Conservation (phyloP, 1,284 basidiomycete genomes). For the Ustilago vetiveriae region DNA sequence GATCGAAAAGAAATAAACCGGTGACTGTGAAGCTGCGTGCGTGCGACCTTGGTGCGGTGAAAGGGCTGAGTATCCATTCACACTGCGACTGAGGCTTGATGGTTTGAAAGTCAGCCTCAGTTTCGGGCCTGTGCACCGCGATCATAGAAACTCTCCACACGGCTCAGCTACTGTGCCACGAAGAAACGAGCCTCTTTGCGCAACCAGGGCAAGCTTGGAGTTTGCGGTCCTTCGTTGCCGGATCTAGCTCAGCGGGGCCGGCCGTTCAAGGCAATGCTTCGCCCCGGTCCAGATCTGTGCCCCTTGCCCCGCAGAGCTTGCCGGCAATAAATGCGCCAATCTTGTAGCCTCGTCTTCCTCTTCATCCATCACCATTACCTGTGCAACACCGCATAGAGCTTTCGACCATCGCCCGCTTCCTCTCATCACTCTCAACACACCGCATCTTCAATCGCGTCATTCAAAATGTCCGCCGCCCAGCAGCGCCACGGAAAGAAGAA, state of each 20-base stretch:
- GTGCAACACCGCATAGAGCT: background rate
- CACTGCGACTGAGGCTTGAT: conserved; percentile 6
- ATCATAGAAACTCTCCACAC: background rate
- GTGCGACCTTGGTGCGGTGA: no score
- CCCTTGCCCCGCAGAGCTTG: conserved; percentile 3
- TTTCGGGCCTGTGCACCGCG: background rate
- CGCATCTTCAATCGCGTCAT: background rate
- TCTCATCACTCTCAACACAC: background rate
- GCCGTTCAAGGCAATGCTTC: background rate
- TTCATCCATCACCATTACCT: background rate
- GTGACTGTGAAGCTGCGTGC: background rate
- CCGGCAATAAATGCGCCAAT: background rate
- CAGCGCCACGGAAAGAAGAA: conserved; percentile 58
- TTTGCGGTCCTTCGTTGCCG: background rate
- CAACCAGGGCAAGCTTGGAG: background rate
- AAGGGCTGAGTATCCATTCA: no score
- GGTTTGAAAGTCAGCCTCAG: background rate
- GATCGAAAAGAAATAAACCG: background rate
- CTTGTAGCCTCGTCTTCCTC: background rate
- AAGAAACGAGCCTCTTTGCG: no score
- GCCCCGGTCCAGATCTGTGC: background rate
- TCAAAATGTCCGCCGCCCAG: conserved; percentile 37
- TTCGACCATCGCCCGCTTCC: background rate
- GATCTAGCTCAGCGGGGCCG: conserved; percentile 10
- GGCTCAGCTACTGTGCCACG: background rate